phyloP scores from a whole-genome alignment of 148 eudicot genomes.

The Vaccinium darrowii region DNA sequence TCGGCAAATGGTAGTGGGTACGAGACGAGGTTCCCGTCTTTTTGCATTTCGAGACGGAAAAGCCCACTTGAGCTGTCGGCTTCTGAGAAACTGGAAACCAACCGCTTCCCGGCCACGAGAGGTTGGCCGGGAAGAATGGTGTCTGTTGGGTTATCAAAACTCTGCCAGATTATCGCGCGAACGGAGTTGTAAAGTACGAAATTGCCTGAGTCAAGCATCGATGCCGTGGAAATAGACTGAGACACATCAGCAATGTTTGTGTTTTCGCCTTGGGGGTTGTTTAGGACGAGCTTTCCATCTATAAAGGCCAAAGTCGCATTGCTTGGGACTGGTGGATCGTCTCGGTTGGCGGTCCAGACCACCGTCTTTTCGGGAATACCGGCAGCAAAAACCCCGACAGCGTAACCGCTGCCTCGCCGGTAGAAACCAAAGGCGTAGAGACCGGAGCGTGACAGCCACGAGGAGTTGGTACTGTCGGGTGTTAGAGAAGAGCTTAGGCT shows the following conservation, averaged over 20 bases:
- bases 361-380: slow-evolving; percentile 22
- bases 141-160: slow-evolving; percentile 36
- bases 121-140: slow-evolving; percentile 34
- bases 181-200: slow-evolving; percentile 30
- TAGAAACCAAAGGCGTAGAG: slow-evolving; percentile 39
- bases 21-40: slow-evolving; percentile 29
- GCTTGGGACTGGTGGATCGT: slow-evolving; percentile 11
- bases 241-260: background rate
- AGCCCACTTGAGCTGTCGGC: slow-evolving; percentile 19
- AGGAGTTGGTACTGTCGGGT: background rate
- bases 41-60: slow-evolving; percentile 30
- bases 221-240: slow-evolving; percentile 21
- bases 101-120: background rate
- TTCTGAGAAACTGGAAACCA: slow-evolving; percentile 22
- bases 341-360: slow-evolving; percentile 35
- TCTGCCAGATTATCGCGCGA: slow-evolving; percentile 28
- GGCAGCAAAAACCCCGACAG: slow-evolving; percentile 27
- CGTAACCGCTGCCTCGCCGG: slow-evolving; percentile 18
- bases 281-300: slow-evolving; percentile 25
- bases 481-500: slow-evolving; percentile 4
- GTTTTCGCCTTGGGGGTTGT: background rate
- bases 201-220: slow-evolving; percentile 40
- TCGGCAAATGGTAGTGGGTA: slow-evolving; percentile 16
- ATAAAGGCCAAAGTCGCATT: slow-evolving; percentile 12
- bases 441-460: slow-evolving; percentile 17